Evolutionary conservation across 2,329 filamentous ascomycete genomes (phyloP).

Genomic region (Exophiala oligosperma): DNA sequence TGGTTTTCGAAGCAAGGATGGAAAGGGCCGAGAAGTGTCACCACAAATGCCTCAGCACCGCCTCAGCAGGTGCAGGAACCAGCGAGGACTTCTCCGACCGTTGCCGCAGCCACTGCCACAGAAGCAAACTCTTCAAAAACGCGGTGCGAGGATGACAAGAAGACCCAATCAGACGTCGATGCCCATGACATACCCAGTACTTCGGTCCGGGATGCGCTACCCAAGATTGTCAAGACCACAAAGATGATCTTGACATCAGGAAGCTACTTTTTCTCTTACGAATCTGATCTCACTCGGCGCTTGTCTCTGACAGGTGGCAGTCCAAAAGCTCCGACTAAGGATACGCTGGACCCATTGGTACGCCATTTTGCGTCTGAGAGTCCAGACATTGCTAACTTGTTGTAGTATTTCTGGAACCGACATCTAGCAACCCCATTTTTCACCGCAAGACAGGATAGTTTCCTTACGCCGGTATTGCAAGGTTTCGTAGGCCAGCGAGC

Average conservation of each 20-base stretch:
- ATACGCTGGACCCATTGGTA: constrained; percentile 21
- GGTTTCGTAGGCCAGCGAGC: constrained; percentile 87
- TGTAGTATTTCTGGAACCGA: constrained; percentile 85
- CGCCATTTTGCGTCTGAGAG: neutral
- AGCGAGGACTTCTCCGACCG: neutral
- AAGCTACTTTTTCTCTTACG: constrained; percentile 95
- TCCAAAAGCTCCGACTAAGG: constrained; percentile 13
- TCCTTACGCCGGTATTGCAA: constrained; percentile 83
- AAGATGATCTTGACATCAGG: constrained; percentile 80
- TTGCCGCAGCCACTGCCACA: constrained; percentile 2
- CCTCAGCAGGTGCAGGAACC: neutral
- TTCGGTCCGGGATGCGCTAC: constrained; percentile 61
- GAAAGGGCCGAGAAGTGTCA: constrained; percentile 33
- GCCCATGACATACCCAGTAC: constrained; percentile 3
- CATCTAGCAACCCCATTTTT: constrained; percentile 73
- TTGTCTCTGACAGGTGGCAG: constrained; percentile 33
- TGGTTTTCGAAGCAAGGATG: constrained; percentile 90
- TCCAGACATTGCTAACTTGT: constrained; percentile 5
- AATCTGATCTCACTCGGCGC: constrained; percentile 82
- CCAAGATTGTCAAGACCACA: constrained; percentile 80
- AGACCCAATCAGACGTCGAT: constrained; percentile 3
- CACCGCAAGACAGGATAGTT: constrained; percentile 66
- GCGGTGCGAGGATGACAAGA: constrained; percentile 3
- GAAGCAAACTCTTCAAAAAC: constrained; percentile 10
- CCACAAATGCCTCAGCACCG: neutral